Evolutionary conservation across 1,139 yeast genomes (phyloP), one percentile per base, ranked within the genome.

Genomic region (Kodamaea sp.): DNA sequence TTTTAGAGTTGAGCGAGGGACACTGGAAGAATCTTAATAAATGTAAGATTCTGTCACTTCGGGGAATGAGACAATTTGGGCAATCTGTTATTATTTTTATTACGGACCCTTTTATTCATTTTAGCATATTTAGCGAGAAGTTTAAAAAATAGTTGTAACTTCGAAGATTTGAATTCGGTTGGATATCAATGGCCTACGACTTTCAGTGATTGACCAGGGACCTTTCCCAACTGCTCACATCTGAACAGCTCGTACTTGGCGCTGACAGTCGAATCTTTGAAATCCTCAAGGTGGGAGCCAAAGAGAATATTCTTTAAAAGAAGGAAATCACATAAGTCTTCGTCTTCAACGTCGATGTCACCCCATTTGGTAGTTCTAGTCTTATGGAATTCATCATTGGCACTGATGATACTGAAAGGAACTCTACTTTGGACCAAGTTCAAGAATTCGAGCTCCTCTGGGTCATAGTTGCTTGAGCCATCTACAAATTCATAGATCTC

Each of bases 401-500:
- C 31, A 25, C 43, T 39, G 25, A 47, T 40, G n/a, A 45, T 26
- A 13, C 41, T 37, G 29, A 45, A 46, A 1, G 52, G 52, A 16
- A 46, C 16, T 10, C 26, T 13, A 2, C 31, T 12, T 27, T 45
- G 48, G 5, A 47, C 28, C 11, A 26, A 22, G 7, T 33, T 25
- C 15, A 46, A 32, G 32, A 41, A 47, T 4, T 29, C 25, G 2
- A 16, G 8, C 12, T 44, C 50, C 3, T 35, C 46, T n/a, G 33
- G 33, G 10, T 33, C 40, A 2, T 12, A 14, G 13, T 20, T 25
- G 9, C 32, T 37, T 15, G 13, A 19, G 4, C 31, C 38, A 5
- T 26, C 16, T 7, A 39, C 10, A 51, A 82, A 78, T 49, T 77
- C 71, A 53, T 69, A 83, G 22, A 76, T 54, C 26, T 70, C 65